Evolutionary conservation across 306 rosid species (phyloP).

Genomic region (Citrullus mucosospermus): DNA sequence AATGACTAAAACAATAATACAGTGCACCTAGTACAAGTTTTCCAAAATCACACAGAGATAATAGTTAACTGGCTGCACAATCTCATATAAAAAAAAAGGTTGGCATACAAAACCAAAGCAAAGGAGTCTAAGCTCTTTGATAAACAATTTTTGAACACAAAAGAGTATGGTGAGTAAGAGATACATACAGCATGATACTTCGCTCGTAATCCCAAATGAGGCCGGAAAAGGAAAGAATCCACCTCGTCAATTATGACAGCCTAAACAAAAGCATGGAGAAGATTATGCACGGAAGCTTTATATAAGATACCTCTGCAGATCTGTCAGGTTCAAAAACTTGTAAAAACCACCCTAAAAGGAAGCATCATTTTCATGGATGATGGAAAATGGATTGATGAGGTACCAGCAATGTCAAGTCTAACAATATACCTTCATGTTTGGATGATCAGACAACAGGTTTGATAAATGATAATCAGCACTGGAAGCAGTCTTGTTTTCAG

Average conservation of each 20-base stretch:
- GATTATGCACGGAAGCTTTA: neutral
- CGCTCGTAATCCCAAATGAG: slow-evolving; percentile 66
- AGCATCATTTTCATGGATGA: neutral
- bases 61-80: neutral
- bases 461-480: slow-evolving; percentile 89
- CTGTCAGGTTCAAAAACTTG: neutral
- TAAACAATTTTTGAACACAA: neutral
- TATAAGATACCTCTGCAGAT: neutral
- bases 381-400: neutral
- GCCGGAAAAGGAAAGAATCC: slow-evolving; percentile 91
- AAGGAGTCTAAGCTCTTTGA: neutral
- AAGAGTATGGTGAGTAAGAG: neutral
- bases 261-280: slow-evolving; percentile 31
- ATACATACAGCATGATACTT: slow-evolving; percentile 84
- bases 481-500: slow-evolving; percentile 82
- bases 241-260: slow-evolving; percentile 86
- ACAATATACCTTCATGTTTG: slow-evolving; percentile 78
- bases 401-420: neutral
- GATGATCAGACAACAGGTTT: slow-evolving; percentile 80
- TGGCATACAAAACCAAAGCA: neutral
- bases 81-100: neutral
- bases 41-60: neutral
- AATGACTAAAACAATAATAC: slow-evolving; percentile 4
- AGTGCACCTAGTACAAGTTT: neutral
- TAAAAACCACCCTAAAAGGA: neutral